phyloP scores from a whole-genome alignment of 768 basidiomycete genomes.

The Ramaria rubella region DNA sequence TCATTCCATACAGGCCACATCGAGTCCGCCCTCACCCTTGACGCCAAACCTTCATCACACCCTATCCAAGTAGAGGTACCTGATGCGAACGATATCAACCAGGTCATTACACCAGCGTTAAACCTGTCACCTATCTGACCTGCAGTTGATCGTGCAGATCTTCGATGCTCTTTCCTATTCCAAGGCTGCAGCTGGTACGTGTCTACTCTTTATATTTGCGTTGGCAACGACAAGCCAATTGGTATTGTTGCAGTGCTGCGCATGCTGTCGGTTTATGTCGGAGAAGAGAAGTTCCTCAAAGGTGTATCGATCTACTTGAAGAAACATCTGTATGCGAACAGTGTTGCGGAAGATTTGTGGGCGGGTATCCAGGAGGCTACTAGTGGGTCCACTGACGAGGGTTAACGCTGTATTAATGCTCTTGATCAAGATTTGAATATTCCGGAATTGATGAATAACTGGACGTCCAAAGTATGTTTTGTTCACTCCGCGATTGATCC shows the following conservation, averaged over 20 bases:
- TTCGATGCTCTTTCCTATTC: constrained; percentile 86
- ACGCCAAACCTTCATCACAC: too few species aligned
- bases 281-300: constrained; percentile 80
- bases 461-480: constrained; percentile 69
- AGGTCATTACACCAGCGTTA: constrained; percentile 35
- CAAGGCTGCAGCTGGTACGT: constrained; percentile 69
- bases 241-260: constrained; percentile 58
- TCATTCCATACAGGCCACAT: constrained; percentile 77
- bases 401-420: neutral
- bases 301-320: constrained; percentile 92
- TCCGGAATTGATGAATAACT: constrained; percentile 79
- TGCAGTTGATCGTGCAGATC: constrained; percentile 49
- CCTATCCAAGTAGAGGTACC: constrained; percentile 89
- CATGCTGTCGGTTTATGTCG: constrained; percentile 86
- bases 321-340: constrained; percentile 78
- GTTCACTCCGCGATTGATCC: neutral
- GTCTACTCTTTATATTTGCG: neutral
- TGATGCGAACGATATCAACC: constrained; percentile 79
- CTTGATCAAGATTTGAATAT: constrained; percentile 50
- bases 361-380: constrained; percentile 73
- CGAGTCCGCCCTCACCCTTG: constrained; percentile 69
- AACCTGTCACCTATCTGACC: neutral
- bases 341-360: constrained; percentile 83
- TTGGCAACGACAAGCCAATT: neutral
- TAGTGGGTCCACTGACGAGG: constrained; percentile 27